phyloP scores from a whole-genome alignment of 176 grass and related monocot species.

The Saccharum spontaneum region DNA sequence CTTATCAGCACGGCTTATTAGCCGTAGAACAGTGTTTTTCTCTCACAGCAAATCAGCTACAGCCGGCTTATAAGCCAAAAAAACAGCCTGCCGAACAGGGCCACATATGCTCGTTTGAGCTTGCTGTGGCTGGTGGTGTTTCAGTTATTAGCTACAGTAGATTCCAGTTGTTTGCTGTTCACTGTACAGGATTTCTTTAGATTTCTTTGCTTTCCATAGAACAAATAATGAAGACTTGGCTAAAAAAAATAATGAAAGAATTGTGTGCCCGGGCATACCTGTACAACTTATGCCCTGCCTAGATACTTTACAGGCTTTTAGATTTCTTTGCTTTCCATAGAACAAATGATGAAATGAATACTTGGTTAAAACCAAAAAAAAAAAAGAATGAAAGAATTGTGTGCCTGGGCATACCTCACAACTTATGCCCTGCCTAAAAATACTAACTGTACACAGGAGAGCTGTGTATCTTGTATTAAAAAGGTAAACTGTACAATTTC shows the following conservation, averaged over 20 bases:
- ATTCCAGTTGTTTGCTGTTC: too few species aligned
- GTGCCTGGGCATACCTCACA: conserved; percentile 33
- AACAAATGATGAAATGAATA: conserved; percentile 35
- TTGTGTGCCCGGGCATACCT: conserved; percentile 26
- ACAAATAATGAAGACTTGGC: background rate
- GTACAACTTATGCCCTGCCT: conserved; percentile 28
- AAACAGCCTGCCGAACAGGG: too few species aligned
- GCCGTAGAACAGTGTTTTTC: too few species aligned
- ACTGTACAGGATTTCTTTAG: background rate
- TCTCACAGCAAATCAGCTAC: too few species aligned
- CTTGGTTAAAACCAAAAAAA: background rate
- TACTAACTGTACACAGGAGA: background rate
- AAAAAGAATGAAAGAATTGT: conserved; percentile 33
- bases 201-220: background rate
- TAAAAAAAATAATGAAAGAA: conserved; percentile 27
- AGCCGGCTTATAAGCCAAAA: too few species aligned
- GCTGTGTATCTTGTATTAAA: background rate
- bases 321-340: background rate
- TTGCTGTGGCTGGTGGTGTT: too few species aligned
- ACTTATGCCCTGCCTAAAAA: conserved; percentile 11
- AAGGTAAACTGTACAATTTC: conserved; percentile 38
- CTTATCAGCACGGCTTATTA: too few species aligned
- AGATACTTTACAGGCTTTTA: background rate
- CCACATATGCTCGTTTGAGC: too few species aligned
- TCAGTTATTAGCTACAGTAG: too few species aligned